Conservation (phyloP, 2,329 filamentous ascomycete species). For the Clarireedia paspali region DNA sequence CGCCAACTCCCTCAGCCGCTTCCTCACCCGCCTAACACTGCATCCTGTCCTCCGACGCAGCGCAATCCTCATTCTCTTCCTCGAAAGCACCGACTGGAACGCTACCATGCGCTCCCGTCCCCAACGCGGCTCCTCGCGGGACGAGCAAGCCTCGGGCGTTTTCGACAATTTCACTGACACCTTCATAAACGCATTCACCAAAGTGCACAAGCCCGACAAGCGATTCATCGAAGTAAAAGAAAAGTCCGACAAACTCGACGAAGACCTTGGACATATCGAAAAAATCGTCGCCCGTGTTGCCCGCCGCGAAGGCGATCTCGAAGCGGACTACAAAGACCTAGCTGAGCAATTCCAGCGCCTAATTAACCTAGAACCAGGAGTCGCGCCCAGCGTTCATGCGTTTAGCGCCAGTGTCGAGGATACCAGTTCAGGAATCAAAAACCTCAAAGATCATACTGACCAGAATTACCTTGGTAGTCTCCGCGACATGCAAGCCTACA, state of each 20-base stretch:
- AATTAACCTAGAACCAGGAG: conserved; percentile 77
- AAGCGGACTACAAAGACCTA: conserved; percentile 80
- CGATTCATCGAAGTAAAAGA: conserved; percentile 93
- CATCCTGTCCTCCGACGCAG: conserved; percentile 85
- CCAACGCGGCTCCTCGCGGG: conserved; percentile 53
- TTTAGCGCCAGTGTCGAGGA: conserved; percentile 85
- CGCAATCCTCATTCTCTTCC: conserved; percentile 75
- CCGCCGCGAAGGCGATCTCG: conserved; percentile 78
- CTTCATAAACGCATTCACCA: conserved; percentile 95
- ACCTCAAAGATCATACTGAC: conserved; percentile 85
- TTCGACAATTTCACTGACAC: conserved; percentile 95
- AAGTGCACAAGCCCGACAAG: conserved; percentile 89
- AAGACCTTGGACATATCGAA: conserved; percentile 86
- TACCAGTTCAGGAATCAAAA: conserved; percentile 67
- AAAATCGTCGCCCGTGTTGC: conserved; percentile 92
- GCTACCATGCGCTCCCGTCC: conserved; percentile 81
- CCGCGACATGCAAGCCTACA: conserved; percentile 93
- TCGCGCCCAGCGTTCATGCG: conserved; percentile 72
- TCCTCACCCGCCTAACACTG: conserved; percentile 75
- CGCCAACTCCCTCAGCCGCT: conserved; percentile 84
- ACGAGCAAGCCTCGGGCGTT: conserved; percentile 54
- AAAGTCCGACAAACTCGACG: conserved; percentile 86
- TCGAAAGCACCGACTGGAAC: conserved; percentile 95
- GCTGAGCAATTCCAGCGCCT: conserved; percentile 94
- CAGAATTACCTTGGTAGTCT: conserved; percentile 91